Conservation (phyloP, 2,329 filamentous ascomycete species). For the Domatiomyces catenatus region DNA sequence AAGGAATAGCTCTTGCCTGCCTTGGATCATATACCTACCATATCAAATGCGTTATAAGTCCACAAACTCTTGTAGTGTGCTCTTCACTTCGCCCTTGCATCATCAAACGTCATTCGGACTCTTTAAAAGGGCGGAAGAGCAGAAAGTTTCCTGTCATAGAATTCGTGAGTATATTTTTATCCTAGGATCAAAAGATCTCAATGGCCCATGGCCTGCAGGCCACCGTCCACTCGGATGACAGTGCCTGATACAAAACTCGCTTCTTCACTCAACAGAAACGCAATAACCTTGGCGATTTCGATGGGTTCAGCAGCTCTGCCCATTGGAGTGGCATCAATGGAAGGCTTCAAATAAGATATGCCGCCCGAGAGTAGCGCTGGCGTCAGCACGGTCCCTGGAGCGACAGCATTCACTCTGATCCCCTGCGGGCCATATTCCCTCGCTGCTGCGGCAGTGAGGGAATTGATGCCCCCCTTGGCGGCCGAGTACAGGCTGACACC, state of each 20-base stretch:
- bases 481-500: slow-evolving; percentile 29
- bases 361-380: slow-evolving; percentile 20
- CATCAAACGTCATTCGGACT: too few species aligned
- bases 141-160: too few species aligned
- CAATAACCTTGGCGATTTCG: slow-evolving; percentile 30
- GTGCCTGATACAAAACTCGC: slow-evolving; percentile 33
- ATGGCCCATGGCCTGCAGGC: slow-evolving; percentile 5
- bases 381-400: slow-evolving; percentile 31
- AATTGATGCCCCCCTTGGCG: slow-evolving; percentile 30
- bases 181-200: too few species aligned
- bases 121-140: too few species aligned
- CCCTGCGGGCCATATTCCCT: slow-evolving; percentile 21
- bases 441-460: slow-evolving; percentile 28
- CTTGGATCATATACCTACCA: too few species aligned
- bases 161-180: too few species aligned
- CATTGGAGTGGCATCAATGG: too few species aligned
- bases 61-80: too few species aligned
- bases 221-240: slow-evolving; percentile 33
- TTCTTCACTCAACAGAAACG: slow-evolving; percentile 34
- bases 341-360: too few species aligned
- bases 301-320: slow-evolving; percentile 18
- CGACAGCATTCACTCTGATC: slow-evolving; percentile 25
- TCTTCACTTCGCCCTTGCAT: too few species aligned
- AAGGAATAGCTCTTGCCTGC: too few species aligned
- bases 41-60: too few species aligned